A percentile compares a stretch with the other conserved stretches of the same genome.
These are phyloP conservation scores for Claviceps humidiphila DNA, from an alignment of 2,329 filamentous ascomycete genomes.

Conservation along the genomic window DNA sequence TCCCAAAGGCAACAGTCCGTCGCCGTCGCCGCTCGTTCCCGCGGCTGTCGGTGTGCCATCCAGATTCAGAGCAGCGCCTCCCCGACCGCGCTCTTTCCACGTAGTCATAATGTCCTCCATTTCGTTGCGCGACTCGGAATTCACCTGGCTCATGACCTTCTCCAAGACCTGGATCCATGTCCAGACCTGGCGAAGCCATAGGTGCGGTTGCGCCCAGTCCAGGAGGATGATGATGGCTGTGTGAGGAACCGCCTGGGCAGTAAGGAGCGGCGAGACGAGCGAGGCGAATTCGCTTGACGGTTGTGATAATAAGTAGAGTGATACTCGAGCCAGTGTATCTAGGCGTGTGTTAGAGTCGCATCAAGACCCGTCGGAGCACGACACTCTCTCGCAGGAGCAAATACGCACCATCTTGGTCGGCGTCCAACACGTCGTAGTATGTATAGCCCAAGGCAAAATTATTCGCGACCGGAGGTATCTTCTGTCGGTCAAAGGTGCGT, in stretches of 20 bases:
- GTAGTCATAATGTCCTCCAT: conserved; percentile 76
- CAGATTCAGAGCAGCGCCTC: conserved; percentile 45
- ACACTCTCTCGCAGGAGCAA: not conserved
- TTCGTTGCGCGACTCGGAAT: conserved; percentile 62
- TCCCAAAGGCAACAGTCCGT: conserved; percentile 63
- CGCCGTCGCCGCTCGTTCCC: conserved; percentile 40
- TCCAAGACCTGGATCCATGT: conserved; percentile 81
- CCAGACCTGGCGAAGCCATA: conserved; percentile 78
- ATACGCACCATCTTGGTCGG: conserved; percentile 74
- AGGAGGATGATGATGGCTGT: conserved; percentile 84
- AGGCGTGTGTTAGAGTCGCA: conserved; percentile 11
- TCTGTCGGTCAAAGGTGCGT: conserved; percentile 42
- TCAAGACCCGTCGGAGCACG: not conserved
- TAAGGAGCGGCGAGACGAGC: conserved; percentile 73
- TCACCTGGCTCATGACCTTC: conserved; percentile 60
- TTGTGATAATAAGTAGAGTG: conserved; percentile 76
- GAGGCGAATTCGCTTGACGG: conserved; percentile 72
- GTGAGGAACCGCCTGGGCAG: conserved; percentile 69
- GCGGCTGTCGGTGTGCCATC: conserved; percentile 48
- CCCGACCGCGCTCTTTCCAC: conserved; percentile 66
- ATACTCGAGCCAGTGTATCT: conserved; percentile 85
- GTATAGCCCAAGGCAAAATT: conserved; percentile 89
- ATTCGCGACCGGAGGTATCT: conserved; percentile 71
- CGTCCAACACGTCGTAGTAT: conserved; percentile 86
- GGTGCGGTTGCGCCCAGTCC: conserved; percentile 89